A percentile compares a stretch with the other conserved stretches of the same genome.
phyloP scores from a whole-genome alignment of 2,329 filamentous ascomycete species.

The Aspergillus sp. region DNA sequence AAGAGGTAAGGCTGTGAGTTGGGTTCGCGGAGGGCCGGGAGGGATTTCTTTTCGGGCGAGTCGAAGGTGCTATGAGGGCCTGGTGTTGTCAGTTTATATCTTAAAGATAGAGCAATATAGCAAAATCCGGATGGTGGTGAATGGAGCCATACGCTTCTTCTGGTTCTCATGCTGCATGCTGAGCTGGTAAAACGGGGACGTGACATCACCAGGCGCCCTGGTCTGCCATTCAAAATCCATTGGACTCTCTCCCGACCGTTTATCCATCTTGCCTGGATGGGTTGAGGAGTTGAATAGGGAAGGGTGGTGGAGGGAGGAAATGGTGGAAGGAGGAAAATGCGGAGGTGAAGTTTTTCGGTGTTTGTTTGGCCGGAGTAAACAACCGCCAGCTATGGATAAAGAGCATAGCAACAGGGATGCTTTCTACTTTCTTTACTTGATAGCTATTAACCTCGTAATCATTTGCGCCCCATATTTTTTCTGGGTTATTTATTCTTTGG shows the following conservation, averaged over 20 bases:
- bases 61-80: conserved; percentile 35
- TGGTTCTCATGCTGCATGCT: conserved; percentile 33
- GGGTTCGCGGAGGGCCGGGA: conserved; percentile 42
- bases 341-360: not conserved
- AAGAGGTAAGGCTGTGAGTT: conserved; percentile 45
- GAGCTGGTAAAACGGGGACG: conserved; percentile 43
- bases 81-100: conserved; percentile 10
- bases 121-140: not conserved
- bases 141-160: conserved; percentile 36
- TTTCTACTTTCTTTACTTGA: not conserved
- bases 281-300: conserved; percentile 3
- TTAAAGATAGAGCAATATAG: not conserved
- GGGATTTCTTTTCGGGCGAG: conserved; percentile 42
- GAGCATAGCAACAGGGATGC: not conserved
- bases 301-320: conserved; percentile 10
- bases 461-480: not conserved
- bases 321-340: conserved; percentile 16
- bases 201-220: conserved; percentile 36
- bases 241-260: conserved; percentile 37
- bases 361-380: conserved; percentile 1
- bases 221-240: conserved; percentile 47
- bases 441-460: too few relatives aligned
- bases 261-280: conserved; percentile 23
- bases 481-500: not conserved
- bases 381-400: not conserved